Evolutionary conservation across 352 stramenopile species (phyloP).

Genomic region (Phytophthora crassamura): DNA sequence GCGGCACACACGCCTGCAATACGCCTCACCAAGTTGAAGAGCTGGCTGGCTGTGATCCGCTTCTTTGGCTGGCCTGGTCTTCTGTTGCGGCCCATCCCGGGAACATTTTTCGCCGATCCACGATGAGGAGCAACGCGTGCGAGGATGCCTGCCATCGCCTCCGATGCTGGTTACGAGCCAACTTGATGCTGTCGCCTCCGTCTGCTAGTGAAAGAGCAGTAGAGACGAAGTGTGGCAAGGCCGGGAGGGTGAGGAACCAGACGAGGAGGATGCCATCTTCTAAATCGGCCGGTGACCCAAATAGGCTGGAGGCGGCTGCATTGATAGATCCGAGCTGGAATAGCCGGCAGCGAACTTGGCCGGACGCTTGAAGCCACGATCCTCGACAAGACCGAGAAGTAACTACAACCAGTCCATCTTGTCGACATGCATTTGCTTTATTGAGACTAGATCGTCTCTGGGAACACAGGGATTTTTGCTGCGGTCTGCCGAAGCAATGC

Average conservation of each 20-base stretch:
- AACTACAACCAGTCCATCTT: no score
- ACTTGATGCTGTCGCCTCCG: not conserved
- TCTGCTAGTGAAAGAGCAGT: not conserved
- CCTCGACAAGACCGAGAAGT: no score
- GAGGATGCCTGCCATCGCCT: slow-evolving; percentile 22
- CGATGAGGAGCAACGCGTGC: slow-evolving; percentile 22
- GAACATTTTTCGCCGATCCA: slow-evolving; percentile 7
- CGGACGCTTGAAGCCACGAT: no score
- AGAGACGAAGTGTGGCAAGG: not conserved
- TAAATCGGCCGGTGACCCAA: slow-evolving; percentile 19
- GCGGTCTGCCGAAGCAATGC: no score
- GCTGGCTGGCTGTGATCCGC: slow-evolving; percentile 27
- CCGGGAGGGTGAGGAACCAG: not conserved
- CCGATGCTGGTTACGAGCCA: not conserved
- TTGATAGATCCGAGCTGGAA: no score
- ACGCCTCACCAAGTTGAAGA: slow-evolving; percentile 36
- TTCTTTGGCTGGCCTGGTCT: slow-evolving; percentile 23
- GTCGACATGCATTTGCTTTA: no score
- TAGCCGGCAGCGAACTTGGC: no score
- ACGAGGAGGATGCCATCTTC: slow-evolving; percentile 1
- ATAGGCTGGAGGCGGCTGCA: no score
- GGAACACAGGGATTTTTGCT: no score
- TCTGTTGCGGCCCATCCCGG: not conserved
- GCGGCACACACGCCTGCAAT: slow-evolving; percentile 32
- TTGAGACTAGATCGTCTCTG: no score